Percentiles rank a stretch among this genome's conserved stretches.
phyloP scores from a whole-genome alignment of 169 alveolate species.

The Ophryocystis elektroscirrha region DNA sequence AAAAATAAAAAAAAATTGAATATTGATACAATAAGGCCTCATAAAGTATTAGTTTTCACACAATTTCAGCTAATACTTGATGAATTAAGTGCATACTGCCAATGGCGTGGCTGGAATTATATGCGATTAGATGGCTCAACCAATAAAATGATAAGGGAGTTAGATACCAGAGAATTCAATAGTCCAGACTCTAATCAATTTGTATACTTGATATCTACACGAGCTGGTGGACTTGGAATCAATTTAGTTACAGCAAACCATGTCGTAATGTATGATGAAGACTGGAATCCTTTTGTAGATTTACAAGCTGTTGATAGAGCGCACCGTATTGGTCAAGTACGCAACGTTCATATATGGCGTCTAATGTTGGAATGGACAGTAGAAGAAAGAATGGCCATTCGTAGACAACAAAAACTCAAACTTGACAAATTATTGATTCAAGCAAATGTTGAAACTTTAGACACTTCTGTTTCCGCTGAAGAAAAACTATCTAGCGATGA shows the following conservation, averaged over 20 bases:
- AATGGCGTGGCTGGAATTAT: conserved; percentile 58
- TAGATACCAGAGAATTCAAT: conserved; percentile 61
- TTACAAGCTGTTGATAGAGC: conserved; percentile 98
- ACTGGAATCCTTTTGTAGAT: conserved; percentile 96
- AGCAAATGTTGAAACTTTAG: conserved; percentile 13
- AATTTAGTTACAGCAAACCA: conserved; percentile 88
- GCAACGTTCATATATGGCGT: conserved; percentile 83
- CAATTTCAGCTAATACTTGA: conserved; percentile 62
- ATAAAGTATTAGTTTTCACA: conserved; percentile 55
- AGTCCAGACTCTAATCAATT: conserved; percentile 40
- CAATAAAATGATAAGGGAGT: conserved; percentile 53
- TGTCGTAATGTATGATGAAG: conserved; percentile 93
- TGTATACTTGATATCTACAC: conserved; percentile 52
- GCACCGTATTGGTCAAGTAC: conserved; percentile 92
- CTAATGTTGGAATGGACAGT: conserved; percentile 85
- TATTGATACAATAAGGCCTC: conserved; percentile 37
- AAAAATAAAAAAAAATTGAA: conserved; percentile 21
- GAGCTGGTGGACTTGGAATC: conserved; percentile 83
- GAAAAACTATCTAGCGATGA: conserved; percentile 47
- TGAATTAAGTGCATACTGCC: conserved; percentile 58
- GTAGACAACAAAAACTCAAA: conserved; percentile 67
- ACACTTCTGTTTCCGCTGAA: conserved; percentile 19
- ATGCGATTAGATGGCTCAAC: conserved; percentile 67
- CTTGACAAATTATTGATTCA: conserved; percentile 53
- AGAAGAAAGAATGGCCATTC: conserved; percentile 90